Evolutionary conservation across 1,284 basidiomycete species (phyloP).

Genomic region (Stygiomarasmius scandens): DNA sequence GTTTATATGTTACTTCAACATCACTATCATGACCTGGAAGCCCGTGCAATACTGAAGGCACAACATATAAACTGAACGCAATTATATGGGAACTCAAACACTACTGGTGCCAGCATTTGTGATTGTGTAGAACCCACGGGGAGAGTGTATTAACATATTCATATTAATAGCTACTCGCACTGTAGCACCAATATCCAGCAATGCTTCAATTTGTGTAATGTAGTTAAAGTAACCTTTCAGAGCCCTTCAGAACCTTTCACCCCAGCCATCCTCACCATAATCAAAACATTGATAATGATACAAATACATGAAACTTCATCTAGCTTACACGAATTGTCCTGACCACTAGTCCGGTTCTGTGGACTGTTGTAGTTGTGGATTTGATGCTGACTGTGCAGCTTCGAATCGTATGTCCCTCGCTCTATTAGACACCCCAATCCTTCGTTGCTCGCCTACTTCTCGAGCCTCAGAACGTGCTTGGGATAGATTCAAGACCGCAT

Average conservation of each 20-base stretch:
- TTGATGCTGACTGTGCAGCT: neutral
- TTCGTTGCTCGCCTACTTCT: constrained; percentile 20
- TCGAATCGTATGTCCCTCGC: constrained; percentile 9
- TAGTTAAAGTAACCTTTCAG: too few relatives aligned
- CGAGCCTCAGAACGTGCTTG: constrained; percentile 33
- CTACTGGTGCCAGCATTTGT: neutral
- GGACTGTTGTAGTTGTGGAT: neutral
- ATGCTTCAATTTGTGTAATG: too few relatives aligned
- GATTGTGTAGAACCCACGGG: constrained; percentile 1
- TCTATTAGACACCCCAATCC: constrained; percentile 14
- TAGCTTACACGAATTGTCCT: too few relatives aligned
- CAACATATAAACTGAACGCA: neutral
- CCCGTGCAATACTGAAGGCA: neutral
- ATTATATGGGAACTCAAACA: neutral
- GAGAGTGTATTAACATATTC: too few relatives aligned
- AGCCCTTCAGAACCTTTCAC: too few relatives aligned
- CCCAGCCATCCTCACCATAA: too few relatives aligned
- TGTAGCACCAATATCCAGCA: too few relatives aligned
- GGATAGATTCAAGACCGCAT: constrained; percentile 31
- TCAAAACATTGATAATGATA: too few relatives aligned
- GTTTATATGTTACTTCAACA: neutral
- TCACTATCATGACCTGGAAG: neutral
- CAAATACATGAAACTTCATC: too few relatives aligned
- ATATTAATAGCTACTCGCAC: too few relatives aligned
- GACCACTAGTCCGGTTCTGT: neutral